A percentile compares a stretch with the other conserved stretches of the same genome.
Conservation (phyloP, 495 filamentous ascomycete species). For the Annulohypoxylon nitens region DNA sequence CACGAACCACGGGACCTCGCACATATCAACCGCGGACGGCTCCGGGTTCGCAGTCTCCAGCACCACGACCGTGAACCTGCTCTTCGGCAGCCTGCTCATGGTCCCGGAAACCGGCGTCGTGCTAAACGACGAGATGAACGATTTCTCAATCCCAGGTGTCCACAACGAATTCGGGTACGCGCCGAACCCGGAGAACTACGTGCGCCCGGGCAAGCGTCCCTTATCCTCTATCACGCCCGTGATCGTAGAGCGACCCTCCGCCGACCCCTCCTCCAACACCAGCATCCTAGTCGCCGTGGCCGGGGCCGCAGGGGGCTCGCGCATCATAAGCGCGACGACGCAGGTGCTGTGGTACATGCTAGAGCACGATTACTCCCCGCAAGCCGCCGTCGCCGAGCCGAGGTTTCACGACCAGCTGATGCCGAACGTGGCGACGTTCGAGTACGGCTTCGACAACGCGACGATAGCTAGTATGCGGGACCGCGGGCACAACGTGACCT, state of each 20-base stretch:
- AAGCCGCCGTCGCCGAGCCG: slow-evolving; percentile 70
- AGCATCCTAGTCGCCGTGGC: slow-evolving; percentile 61
- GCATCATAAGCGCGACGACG: slow-evolving; percentile 83
- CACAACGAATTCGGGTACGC: slow-evolving; percentile 82
- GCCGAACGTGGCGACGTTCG: slow-evolving; percentile 74
- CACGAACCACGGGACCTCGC: slow-evolving; percentile 76
- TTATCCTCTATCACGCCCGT: slow-evolving; percentile 78
- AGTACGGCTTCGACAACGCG: slow-evolving; percentile 74
- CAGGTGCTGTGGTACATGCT: slow-evolving; percentile 79
- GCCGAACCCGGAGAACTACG: slow-evolving; percentile 78
- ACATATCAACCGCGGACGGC: slow-evolving; percentile 77
- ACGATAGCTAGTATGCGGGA: slow-evolving; percentile 73
- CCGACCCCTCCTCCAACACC: slow-evolving; percentile 50
- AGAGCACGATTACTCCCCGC: slow-evolving; percentile 67
- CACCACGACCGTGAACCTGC: slow-evolving; percentile 86
- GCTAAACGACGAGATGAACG: slow-evolving; percentile 92
- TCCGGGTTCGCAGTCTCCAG: slow-evolving; percentile 77
- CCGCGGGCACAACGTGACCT: slow-evolving; percentile 78
- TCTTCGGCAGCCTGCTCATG: slow-evolving; percentile 83
- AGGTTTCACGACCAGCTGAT: slow-evolving; percentile 85
- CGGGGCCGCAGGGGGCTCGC: slow-evolving; percentile 80
- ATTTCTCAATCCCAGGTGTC: slow-evolving; percentile 78
- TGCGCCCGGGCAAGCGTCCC: slow-evolving; percentile 79
- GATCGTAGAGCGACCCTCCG: slow-evolving; percentile 70
- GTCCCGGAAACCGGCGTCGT: slow-evolving; percentile 85